Percentiles rank a stretch among this genome's conserved stretches.
phyloP scores from a whole-genome alignment of 345 rosid genomes.

The Xanthoceras sorbifolium region DNA sequence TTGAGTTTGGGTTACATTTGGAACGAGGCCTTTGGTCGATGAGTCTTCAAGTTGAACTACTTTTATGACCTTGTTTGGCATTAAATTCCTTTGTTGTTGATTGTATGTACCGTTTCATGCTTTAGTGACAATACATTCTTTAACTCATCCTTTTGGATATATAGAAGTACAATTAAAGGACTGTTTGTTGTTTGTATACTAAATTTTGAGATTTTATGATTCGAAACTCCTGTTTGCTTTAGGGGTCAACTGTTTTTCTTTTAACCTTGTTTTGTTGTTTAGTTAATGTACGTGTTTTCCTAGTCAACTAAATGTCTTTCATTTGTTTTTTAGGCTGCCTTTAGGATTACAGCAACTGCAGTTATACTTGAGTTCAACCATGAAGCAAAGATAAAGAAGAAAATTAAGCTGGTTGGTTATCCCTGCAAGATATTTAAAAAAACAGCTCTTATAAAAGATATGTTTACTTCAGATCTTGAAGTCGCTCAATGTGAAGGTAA shows the following conservation, averaged over 20 bases:
- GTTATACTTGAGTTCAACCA: constrained; percentile 81
- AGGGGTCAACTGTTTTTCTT: neutral
- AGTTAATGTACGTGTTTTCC: neutral
- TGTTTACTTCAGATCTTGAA: constrained; percentile 97
- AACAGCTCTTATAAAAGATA: constrained; percentile 81
- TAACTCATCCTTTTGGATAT: neutral
- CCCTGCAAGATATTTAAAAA: constrained; percentile 91
- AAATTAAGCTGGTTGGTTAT: constrained; percentile 82
- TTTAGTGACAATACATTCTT: neutral
- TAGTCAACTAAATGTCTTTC: constrained; percentile 25
- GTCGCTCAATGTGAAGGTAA: constrained; percentile 91
- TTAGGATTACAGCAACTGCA: constrained; percentile 86
- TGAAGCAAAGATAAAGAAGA: constrained; percentile 71
- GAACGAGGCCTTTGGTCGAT: neutral
- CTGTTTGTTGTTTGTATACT: neutral
- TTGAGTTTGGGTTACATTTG: neutral
- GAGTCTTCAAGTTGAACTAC: neutral
- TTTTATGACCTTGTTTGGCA: neutral
- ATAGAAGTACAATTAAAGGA: neutral
- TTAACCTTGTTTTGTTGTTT: neutral
- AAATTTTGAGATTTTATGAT: neutral
- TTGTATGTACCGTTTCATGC: neutral
- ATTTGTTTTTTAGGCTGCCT: constrained; percentile 59
- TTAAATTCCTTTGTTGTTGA: neutral
- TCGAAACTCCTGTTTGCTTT: constrained; percentile 5